Conservation (phyloP, 306 rosid species). For the Rubus parviflorus region DNA sequence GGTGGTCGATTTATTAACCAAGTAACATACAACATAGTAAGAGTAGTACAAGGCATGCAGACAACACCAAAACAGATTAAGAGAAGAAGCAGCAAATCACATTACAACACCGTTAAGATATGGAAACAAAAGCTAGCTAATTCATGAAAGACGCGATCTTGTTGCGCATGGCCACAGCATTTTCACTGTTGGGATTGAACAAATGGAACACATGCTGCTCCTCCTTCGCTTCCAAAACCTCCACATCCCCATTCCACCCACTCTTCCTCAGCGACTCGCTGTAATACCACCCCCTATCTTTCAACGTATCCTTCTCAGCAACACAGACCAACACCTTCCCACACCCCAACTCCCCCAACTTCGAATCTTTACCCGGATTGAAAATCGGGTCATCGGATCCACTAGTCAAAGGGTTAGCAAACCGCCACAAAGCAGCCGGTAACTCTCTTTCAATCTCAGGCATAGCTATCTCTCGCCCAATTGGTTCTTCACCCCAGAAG, state of each 20-base stretch:
- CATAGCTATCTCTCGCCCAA: neutral
- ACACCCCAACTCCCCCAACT: neutral
- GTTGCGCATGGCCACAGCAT: neutral
- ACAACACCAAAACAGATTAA: no score
- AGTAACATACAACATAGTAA: no score
- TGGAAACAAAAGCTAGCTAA: neutral
- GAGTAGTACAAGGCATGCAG: no score
- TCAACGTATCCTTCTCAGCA: slow-evolving; percentile 23
- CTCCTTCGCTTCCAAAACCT: slow-evolving; percentile 5
- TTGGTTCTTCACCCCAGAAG: slow-evolving; percentile 29
- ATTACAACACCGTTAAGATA: neutral
- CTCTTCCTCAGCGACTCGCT: slow-evolving; percentile 7
- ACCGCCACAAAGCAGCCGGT: neutral
- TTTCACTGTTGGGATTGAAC: slow-evolving; percentile 4
- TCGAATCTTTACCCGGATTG: slow-evolving; percentile 28
- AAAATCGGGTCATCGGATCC: slow-evolving; percentile 25
- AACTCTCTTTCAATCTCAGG: neutral
- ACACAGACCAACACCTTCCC: slow-evolving; percentile 17
- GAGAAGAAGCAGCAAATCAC: no score
- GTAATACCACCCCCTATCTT: slow-evolving; percentile 15
- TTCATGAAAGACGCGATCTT: slow-evolving; percentile 1
- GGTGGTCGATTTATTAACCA: no score
- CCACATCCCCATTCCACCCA: slow-evolving; percentile 13
- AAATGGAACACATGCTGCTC: slow-evolving; percentile 9
- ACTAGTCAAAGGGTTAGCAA: neutral